Evolutionary conservation across 345 rosid genomes (phyloP), one percentile per base, ranked within the genome.

Genomic region (Iberis pinnata): DNA sequence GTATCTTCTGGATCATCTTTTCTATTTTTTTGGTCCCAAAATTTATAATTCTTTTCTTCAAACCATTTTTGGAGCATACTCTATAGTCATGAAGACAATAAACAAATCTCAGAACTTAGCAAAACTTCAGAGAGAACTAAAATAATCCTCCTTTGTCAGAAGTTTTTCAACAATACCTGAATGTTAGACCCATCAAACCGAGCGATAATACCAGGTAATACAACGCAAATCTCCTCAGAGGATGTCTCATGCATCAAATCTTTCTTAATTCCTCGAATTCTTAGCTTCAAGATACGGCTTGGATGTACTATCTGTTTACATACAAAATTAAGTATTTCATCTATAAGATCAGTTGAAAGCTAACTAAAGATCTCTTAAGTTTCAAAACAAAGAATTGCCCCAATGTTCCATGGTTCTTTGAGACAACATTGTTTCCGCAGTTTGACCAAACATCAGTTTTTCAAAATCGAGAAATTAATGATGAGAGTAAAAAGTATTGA

Each of bases 141-240:
- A 15, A 45, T 36, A 46, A 1, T 8, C 27, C 26, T 36, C 19
- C 25, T 33, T 18, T 8, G 12, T 41, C 38, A 58, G n/a, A 32
- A 50, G 0, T 4, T 47, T 39, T 19, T 1, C 18, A 7, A 36
- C 20, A 36, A 60, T 17, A 82, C 98, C 89, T 73, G 84, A 67
- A 90, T 63, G 53, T 81, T 78, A 25, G 78, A 64, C 51, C 86
- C 93, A 70, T 92, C 95, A 45, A 88, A 88, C 56, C 89, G 98
- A 8, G 93, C 93, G 50, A 92, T 72, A 3, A 80, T 79, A 26
- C 93, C 93, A 5, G 95, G 80, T 63, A 88, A 65, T 59, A 83
- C 79, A 49, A 78, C 70, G 44, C 81, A 83, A 56, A 88, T 71
- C 66, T 92, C 96, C 65, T 81, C 93, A 12, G 77, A 71, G 20